Evolutionary conservation across 805 yeast species (phyloP).

Genomic region (Helenozyma rhizophorensis): DNA sequence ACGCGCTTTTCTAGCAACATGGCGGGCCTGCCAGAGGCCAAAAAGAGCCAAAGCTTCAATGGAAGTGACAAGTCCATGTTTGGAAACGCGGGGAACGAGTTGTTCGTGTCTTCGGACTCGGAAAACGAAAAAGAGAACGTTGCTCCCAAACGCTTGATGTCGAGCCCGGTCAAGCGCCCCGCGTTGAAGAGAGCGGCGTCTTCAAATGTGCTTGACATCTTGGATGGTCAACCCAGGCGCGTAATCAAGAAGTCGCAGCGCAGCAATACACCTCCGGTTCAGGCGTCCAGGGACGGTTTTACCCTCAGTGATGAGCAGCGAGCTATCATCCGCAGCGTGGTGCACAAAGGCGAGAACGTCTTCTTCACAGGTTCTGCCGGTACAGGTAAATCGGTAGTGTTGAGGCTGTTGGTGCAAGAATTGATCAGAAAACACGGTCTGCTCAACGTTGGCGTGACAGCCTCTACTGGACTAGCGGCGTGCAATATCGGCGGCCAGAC

Average conservation of each 20-base stretch:
- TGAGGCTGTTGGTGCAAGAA: constrained; percentile 56
- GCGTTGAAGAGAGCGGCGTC: constrained; percentile 19
- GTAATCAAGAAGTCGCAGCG: constrained; percentile 12
- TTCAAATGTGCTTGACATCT: constrained; percentile 14
- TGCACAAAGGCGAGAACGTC: constrained; percentile 57
- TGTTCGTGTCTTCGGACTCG: constrained; percentile 7
- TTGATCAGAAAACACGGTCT: constrained; percentile 42
- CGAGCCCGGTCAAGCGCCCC: constrained; percentile 8
- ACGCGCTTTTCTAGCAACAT: constrained; percentile 8
- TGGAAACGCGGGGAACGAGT: not conserved
- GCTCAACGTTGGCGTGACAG: constrained; percentile 63
- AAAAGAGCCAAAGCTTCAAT: too few relatives aligned
- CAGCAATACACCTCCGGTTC: constrained; percentile 2
- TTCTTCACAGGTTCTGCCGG: constrained; percentile 99
- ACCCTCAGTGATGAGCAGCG: constrained; percentile 39
- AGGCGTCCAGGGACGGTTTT: constrained; percentile 1
- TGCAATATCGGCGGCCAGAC: constrained; percentile 79
- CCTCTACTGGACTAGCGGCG: constrained; percentile 83
- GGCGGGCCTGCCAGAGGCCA: constrained; percentile 13
- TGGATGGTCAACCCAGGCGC: constrained; percentile 22
- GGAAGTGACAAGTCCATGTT: too few relatives aligned
- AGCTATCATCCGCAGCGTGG: constrained; percentile 46
- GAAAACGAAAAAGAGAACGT: constrained; percentile 12
- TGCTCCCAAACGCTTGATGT: constrained; percentile 1
- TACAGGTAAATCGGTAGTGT: constrained; percentile 92